Conservation (phyloP, 2,329 filamentous ascomycete genomes). For the Cordyceps militaris region DNA sequence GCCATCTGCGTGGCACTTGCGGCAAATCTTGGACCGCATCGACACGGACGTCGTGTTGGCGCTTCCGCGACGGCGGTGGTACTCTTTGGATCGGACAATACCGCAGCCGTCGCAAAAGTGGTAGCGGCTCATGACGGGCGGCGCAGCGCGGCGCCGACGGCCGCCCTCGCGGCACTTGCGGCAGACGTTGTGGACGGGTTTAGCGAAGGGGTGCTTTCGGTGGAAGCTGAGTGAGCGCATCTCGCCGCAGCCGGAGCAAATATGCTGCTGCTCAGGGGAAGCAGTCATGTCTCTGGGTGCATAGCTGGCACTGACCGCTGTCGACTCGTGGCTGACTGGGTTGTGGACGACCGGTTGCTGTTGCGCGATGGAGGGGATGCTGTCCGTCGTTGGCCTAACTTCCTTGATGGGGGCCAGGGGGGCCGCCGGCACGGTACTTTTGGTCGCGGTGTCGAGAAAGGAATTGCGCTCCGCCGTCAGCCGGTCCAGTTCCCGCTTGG, state of each 20-base stretch:
- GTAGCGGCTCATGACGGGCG: slow-evolving; percentile 19
- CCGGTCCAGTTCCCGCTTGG: background rate
- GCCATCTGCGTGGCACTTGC: slow-evolving; percentile 1
- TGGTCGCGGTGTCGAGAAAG: slow-evolving; percentile 3
- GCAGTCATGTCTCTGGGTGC: background rate
- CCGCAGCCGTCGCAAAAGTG: slow-evolving; percentile 40
- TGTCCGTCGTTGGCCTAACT: background rate
- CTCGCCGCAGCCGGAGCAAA: slow-evolving; percentile 31
- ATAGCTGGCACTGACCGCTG: background rate
- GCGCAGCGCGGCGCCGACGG: slow-evolving; percentile 18
- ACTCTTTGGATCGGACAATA: slow-evolving; percentile 31
- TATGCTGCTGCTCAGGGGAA: slow-evolving; percentile 18
- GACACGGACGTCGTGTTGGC: background rate
- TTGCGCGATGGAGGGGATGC: background rate
- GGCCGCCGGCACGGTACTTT: slow-evolving; percentile 11
- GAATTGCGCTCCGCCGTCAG: background rate
- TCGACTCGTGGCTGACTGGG: background rate
- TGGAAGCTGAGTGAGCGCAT: slow-evolving; percentile 30
- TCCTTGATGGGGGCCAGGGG: background rate
- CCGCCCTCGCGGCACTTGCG: slow-evolving; percentile 25
- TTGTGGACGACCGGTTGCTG: background rate
- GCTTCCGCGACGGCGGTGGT: slow-evolving; percentile 21
- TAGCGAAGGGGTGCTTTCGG: slow-evolving; percentile 25
- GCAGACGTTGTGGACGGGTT: slow-evolving; percentile 28
- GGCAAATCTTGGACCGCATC: background rate